A percentile compares a stretch with the other conserved stretches of the same genome.
phyloP scores from a whole-genome alignment of 768 basidiomycete species.

The Lactarius evosmus region DNA sequence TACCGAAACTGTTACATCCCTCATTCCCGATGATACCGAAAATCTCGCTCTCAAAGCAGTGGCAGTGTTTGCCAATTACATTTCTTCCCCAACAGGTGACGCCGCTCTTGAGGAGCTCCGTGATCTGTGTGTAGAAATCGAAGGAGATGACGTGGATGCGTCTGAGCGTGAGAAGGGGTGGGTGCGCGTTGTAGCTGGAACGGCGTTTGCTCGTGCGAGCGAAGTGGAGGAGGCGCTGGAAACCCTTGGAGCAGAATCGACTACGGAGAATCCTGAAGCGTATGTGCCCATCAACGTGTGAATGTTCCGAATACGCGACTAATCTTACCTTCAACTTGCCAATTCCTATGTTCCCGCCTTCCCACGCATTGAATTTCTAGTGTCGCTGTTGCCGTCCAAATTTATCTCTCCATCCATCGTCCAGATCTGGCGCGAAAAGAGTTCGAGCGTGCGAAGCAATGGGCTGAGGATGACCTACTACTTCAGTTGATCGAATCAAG shows the following conservation, averaged over 20 bases:
- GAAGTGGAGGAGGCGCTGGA: slow-evolving; percentile 93
- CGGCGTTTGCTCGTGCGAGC: slow-evolving; percentile 76
- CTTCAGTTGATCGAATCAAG: slow-evolving; percentile 87
- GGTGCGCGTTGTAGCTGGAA: slow-evolving; percentile 80
- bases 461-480: slow-evolving; percentile 87
- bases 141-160: slow-evolving; percentile 69
- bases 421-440: slow-evolving; percentile 84
- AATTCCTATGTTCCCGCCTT: neutral
- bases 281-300: slow-evolving; percentile 42
- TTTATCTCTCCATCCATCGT: slow-evolving; percentile 88
- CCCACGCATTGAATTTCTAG: slow-evolving; percentile 40
- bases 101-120: slow-evolving; percentile 74
- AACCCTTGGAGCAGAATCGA: slow-evolving; percentile 65
- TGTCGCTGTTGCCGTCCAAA: slow-evolving; percentile 76
- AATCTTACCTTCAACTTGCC: neutral
- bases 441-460: slow-evolving; percentile 76
- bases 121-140: slow-evolving; percentile 83
- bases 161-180: slow-evolving; percentile 66
- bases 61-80: slow-evolving; percentile 67
- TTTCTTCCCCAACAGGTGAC: slow-evolving; percentile 43
- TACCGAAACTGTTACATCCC: slow-evolving; percentile 49
- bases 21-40: slow-evolving; percentile 57
- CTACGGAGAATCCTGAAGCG: slow-evolving; percentile 83
- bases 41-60: slow-evolving; percentile 70
- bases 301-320: slow-evolving; percentile 17